A percentile compares a stretch with the other conserved stretches of the same genome.
Conservation (phyloP, 768 basidiomycete genomes). For the Imleria badia region DNA sequence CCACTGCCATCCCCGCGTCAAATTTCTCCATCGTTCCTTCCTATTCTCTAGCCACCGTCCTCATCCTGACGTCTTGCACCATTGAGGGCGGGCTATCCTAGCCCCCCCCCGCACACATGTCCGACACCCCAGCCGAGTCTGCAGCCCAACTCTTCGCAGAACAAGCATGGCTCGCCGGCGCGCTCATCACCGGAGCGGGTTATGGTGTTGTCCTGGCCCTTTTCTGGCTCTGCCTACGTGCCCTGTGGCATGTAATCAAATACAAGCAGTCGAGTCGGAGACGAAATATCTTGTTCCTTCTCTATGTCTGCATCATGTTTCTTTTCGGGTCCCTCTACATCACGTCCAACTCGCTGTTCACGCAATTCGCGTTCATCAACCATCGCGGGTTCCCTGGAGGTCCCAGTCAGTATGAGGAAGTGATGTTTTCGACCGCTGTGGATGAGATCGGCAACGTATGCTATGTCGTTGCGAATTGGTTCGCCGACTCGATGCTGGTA, state of each 20-base stretch:
- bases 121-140: slow-evolving; percentile 17
- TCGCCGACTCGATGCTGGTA: slow-evolving; percentile 28
- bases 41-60: not conserved
- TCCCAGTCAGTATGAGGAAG: slow-evolving; percentile 20
- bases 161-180: slow-evolving; percentile 29
- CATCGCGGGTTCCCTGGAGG: slow-evolving; percentile 28
- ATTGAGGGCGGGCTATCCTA: slow-evolving; percentile 4
- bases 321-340: slow-evolving; percentile 25
- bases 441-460: slow-evolving; percentile 27
- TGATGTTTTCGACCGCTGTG: slow-evolving; percentile 29
- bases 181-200: slow-evolving; percentile 25
- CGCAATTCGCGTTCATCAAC: slow-evolving; percentile 31
- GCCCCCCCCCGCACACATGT: slow-evolving; percentile 13
- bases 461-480: slow-evolving; percentile 31
- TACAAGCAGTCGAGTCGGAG: slow-evolving; percentile 9
- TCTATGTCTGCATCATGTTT: slow-evolving; percentile 25
- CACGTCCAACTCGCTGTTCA: slow-evolving; percentile 28
- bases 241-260: slow-evolving; percentile 20
- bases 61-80: not conserved
- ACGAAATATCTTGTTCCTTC: slow-evolving; percentile 23
- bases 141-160: slow-evolving; percentile 22
- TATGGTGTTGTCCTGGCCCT: slow-evolving; percentile 29
- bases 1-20: not conserved
- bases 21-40: not conserved
- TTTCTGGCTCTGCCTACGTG: slow-evolving; percentile 21